Base-by-base conservation (phyloP, 441 rosid genomes). In the Hura crepitans region DNA sequence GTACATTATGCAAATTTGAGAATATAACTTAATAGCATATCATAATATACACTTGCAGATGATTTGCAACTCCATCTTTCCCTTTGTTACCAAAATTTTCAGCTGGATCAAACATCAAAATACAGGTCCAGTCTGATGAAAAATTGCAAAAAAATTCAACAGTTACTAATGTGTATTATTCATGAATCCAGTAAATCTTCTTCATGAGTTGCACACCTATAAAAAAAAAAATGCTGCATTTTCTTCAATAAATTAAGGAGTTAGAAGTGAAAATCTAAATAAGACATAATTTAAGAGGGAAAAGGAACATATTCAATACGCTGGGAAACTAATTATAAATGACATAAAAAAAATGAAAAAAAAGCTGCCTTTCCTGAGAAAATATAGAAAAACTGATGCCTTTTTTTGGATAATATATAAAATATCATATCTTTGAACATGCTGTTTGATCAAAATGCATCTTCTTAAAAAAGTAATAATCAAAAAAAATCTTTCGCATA, bases 71-170 rank as follows among this genome's bases (percentile, higher is more conserved):
- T 17, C 47, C 20, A 75, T 23, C 20, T 42, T 61, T 57, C 22
- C 39, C 0, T 59, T 18, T 14, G 27, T 18, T 55, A 12, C 45
- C 25, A 7, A 11, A 13, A 1, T 39, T 27, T 72, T 30, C 60
- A 18, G 23, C 70, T 30, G 7, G 31, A 5, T 28, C 14, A 67
- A 68, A 42, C 42, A 68, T 53, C 68, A 60, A 43, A 62, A n/a
- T 60, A 25, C 55, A 27, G 62, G 55, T 59, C 47, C 25, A 22
- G 27, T n/a, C 27, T 35, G 46, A 6, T 30, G 23, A 43, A 39
- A 63, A 23, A 20, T 10, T 18, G n/a, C 42, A 60, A 53, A 42
- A 22, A 49, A n/a, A 18, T 46, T 31, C 43, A 49, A 1, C 17
- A 69, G 20, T 30, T 1, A n/a, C 55, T 18, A 2, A 12, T 20